phyloP scores from a whole-genome alignment of 2,329 filamentous ascomycete genomes.

The Penicillium italicum region DNA sequence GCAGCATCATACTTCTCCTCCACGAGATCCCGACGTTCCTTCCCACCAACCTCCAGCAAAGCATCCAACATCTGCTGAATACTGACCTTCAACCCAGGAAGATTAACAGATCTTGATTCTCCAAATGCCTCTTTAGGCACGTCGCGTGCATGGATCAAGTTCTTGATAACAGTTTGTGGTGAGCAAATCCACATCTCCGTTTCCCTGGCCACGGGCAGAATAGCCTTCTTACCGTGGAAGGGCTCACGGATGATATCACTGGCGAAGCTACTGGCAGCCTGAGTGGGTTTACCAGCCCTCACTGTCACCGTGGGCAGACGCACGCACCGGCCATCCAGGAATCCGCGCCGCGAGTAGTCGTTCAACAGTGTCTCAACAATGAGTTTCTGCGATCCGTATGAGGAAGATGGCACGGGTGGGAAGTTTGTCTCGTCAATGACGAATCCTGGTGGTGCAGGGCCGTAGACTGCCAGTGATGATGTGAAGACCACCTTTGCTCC shows the following conservation, averaged over 20 bases:
- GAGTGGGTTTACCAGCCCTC: constrained; percentile 50
- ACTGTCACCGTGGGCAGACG: constrained; percentile 53
- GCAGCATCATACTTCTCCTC: constrained; percentile 54
- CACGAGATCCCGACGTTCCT: constrained; percentile 52
- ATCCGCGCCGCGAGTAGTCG: constrained; percentile 51
- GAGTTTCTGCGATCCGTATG: constrained; percentile 53
- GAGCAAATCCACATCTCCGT: constrained; percentile 58
- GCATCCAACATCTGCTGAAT: constrained; percentile 61
- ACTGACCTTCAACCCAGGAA: constrained; percentile 55
- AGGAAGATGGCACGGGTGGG: constrained; percentile 47
- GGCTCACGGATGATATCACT: constrained; percentile 54
- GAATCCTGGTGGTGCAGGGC: constrained; percentile 44
- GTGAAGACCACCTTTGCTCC: constrained; percentile 50
- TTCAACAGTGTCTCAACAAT: constrained; percentile 51
- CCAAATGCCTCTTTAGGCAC: constrained; percentile 52
- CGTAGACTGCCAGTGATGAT: constrained; percentile 51
- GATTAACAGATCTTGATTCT: constrained; percentile 51
- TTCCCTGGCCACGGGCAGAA: constrained; percentile 50
- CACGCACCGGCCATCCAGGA: constrained; percentile 46
- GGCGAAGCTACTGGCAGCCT: constrained; percentile 52
- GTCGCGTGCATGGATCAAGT: constrained; percentile 52
- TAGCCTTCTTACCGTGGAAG: constrained; percentile 48
- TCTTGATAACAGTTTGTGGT: constrained; percentile 53
- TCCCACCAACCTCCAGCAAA: constrained; percentile 54
- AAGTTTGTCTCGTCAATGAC: constrained; percentile 46